A percentile compares a stretch with the other conserved stretches of the same genome.
These are phyloP conservation scores for Conticribra weissflogii DNA, from an alignment of 108 stramenopile species.

Conservation along the genomic window DNA sequence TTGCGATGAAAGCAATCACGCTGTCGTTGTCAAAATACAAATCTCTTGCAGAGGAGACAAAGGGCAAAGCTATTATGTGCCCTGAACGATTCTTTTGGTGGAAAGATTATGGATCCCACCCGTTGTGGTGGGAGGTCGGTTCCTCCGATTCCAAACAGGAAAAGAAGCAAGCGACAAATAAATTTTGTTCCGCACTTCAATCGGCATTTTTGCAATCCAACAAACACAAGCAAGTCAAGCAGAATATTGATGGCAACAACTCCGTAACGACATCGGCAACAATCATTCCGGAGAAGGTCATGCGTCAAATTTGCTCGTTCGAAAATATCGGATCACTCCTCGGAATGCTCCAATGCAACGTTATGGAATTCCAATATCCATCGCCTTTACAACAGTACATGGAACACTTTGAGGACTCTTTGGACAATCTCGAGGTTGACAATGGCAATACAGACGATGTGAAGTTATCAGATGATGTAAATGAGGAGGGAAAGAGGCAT, in stretches of 20 bases:
- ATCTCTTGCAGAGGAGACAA: not conserved
- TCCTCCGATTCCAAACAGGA: not conserved
- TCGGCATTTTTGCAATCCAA: too few relatives aligned
- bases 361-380: constrained; percentile 29
- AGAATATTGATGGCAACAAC: not conserved
- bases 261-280: too few relatives aligned
- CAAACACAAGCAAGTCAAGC: not conserved
- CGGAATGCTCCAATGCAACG: constrained; percentile 45
- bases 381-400: constrained; percentile 23
- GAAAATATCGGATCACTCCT: constrained; percentile 20
- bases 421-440: not conserved
- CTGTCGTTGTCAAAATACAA: not conserved
- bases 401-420: not conserved
- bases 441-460: not conserved
- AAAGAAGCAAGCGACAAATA: not conserved
- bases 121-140: constrained; percentile 31
- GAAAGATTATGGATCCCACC: constrained; percentile 39
- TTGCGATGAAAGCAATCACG: not conserved
- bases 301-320: constrained; percentile 4
- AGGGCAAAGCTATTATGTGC: not conserved
- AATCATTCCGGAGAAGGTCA: too few relatives aligned
- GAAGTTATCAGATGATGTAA: not conserved
- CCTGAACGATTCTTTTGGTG: constrained; percentile 16
- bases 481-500: not conserved
- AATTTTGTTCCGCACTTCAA: not conserved